These are phyloP conservation scores for Przewalskia tangutica DNA, from an alignment of 257 asterid species.

Conservation along the genomic window DNA sequence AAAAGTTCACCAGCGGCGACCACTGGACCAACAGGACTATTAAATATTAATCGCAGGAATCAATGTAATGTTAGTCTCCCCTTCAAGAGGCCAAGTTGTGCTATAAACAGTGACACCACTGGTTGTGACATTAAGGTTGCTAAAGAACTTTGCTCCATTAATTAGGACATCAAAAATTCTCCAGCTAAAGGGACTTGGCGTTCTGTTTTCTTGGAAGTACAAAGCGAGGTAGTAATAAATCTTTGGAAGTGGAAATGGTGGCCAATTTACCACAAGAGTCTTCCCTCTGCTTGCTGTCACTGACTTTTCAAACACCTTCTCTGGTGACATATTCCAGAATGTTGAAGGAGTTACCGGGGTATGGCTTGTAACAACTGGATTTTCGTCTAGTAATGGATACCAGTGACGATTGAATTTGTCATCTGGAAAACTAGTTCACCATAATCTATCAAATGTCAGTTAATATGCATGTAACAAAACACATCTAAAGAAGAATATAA, in stretches of 20 bases:
- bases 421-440: slow-evolving; percentile 61
- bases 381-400: slow-evolving; percentile 42
- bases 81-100: slow-evolving; percentile 53
- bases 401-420: slow-evolving; percentile 67
- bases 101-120: slow-evolving; percentile 51
- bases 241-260: slow-evolving; percentile 42
- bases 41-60: slow-evolving; percentile 25
- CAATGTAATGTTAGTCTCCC: slow-evolving; percentile 42
- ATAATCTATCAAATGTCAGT: background rate
- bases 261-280: slow-evolving; percentile 59
- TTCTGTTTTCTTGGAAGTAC: slow-evolving; percentile 70
- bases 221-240: slow-evolving; percentile 55
- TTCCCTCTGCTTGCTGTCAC: slow-evolving; percentile 60
- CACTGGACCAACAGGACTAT: slow-evolving; percentile 65
- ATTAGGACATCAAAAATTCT: slow-evolving; percentile 44
- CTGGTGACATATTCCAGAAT: slow-evolving; percentile 80
- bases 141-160: slow-evolving; percentile 49
- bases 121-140: slow-evolving; percentile 50
- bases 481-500: background rate
- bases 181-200: slow-evolving; percentile 70
- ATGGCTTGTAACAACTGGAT: slow-evolving; percentile 45
- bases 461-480: background rate
- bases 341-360: slow-evolving; percentile 33
- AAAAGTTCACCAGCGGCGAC: slow-evolving; percentile 81
- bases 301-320: slow-evolving; percentile 44